Evolutionary conservation across 148 eudicot species (phyloP), one percentile per base, ranked within the genome.

Genomic region (Camellia japonica): DNA sequence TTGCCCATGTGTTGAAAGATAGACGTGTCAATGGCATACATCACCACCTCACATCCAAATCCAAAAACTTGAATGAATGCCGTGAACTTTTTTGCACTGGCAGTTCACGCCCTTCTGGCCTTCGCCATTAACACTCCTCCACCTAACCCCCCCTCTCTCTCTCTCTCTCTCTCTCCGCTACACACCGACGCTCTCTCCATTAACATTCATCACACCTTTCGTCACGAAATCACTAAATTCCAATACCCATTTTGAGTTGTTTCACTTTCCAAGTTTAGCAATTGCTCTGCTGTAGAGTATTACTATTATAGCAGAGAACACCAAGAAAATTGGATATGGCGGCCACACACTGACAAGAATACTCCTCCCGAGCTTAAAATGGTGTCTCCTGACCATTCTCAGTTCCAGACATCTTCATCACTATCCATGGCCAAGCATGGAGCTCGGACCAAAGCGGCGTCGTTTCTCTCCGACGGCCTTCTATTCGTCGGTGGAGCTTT

Each of bases 401-500:
- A 74, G 16, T 66, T 58, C 18, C 82, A 71, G n/a, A 7, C 62
- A 19, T 30, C 38, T 30, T 30, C 38, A 30, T 66, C 78, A 74
- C 42, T 56, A 52, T n/a, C 65, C 73, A 86, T 88, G 89, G 76
- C 88, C 7, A 86, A 83, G n/a, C 78, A 76, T n/a, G n/a, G n/a
- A 56, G 41, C 64, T 49, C 81, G 88, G 23, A 16, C 5, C 80
- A 89, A 83, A 71, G 42, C 87, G 65, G 1, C 88, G 54, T 81
- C 91, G 74, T 69, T 75, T 55, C 30, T 84, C 66, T 73, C 87
- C 68, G 87, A 87, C 62, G 42, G 60, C 3, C 15, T 83, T 16
- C 78, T 86, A 67, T 83, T 83, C 75, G 69, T 72, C 44, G 87
- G 88, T 46, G 91, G 91, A 0, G 80, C 85, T 23, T 44, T 88